Evolutionary conservation across 2,329 filamentous ascomycete genomes (phyloP), one percentile per base, ranked within the genome.

Genomic region (Alternaria tenuissima): DNA sequence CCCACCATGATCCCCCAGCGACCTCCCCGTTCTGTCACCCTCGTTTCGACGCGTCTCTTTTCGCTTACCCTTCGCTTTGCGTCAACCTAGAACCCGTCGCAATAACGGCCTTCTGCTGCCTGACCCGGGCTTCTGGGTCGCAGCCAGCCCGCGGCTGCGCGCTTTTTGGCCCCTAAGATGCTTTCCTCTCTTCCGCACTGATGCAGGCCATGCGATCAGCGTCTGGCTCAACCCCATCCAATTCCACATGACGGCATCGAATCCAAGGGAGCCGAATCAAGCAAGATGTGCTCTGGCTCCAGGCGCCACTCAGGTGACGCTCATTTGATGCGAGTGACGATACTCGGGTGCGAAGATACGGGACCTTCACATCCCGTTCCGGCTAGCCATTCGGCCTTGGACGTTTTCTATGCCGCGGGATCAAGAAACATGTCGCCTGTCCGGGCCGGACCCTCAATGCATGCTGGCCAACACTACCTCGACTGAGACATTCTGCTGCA

Each of bases 271-370:
- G 12, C 22, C 16, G 34, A 4, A 20, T 16, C n/a, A 28, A 7
- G 42, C n/a, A 28, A 32, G 26, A 48, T 34, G 24, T 43, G 28
- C 28, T 34, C 38, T 54, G 36, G 38, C 38, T 28, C 32, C 28
- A 20, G 41, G 12, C 46, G 62, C 62, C 60, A 58, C 60, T 65
- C 62, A 65, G 54, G 60, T 67, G 65, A 67, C 57, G 32, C 26
- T 46, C 32, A 48, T 47, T 38, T 44, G 14, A 66, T 67, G 65
- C 65, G 65, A 67, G 61, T 43, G 61, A 55, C 42, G 49, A 30
- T 42, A 26, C 52, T 51, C 52, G 54, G 48, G 38, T 59, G 57
- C 49, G 51, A 49, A 47, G 52, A 51, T 26, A 43, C 32, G 49
- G 28, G 47, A 28, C 39, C 43, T 44, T 44, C 52, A 52, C 43